Percentiles rank a stretch among this genome's conserved stretches.
phyloP scores from a whole-genome alignment of 306 rosid species.

The Begonia masoniana region DNA sequence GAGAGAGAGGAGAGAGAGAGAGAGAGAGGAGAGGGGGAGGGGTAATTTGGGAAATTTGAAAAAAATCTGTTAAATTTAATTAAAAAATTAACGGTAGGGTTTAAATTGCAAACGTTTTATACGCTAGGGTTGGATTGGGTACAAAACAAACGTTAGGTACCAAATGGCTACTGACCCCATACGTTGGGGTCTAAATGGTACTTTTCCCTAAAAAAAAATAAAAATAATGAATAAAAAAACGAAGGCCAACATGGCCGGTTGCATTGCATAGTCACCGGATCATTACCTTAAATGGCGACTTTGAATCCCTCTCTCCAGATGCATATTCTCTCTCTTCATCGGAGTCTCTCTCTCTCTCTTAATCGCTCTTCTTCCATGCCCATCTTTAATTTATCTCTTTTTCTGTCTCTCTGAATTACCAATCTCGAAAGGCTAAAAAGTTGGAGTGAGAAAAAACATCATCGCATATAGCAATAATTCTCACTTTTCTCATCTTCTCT shows the following conservation, averaged over 20 bases:
- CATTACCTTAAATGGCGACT: slow-evolving; percentile 54
- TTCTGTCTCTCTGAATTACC: slow-evolving; percentile 24
- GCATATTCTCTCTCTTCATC: not conserved
- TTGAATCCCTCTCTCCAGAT: slow-evolving; percentile 2
- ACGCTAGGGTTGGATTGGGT: too few species aligned
- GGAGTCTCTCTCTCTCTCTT: slow-evolving; percentile 7
- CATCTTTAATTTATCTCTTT: slow-evolving; percentile 14
- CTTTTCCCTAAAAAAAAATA: too few species aligned
- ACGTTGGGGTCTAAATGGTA: too few species aligned
- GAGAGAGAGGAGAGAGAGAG: too few species aligned
- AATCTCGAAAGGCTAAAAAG: slow-evolving; percentile 69
- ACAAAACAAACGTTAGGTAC: too few species aligned
- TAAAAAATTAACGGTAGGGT: too few species aligned
- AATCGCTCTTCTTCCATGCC: slow-evolving; percentile 28
- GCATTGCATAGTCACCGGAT: slow-evolving; percentile 34
- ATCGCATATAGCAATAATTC: slow-evolving; percentile 59
- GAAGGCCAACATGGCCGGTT: slow-evolving; percentile 44
- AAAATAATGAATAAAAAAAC: slow-evolving; percentile 1
- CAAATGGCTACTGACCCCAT: too few species aligned
- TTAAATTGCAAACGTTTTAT: too few species aligned
- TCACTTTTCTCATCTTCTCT: slow-evolving; percentile 28
- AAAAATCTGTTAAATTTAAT: too few species aligned
- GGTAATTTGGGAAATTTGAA: too few species aligned
- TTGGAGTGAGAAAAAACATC: slow-evolving; percentile 43
- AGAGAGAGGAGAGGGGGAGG: too few species aligned